These are phyloP conservation scores for Parastagonospora avenae DNA, from an alignment of 2,329 filamentous ascomycete genomes.

Conservation along the genomic window DNA sequence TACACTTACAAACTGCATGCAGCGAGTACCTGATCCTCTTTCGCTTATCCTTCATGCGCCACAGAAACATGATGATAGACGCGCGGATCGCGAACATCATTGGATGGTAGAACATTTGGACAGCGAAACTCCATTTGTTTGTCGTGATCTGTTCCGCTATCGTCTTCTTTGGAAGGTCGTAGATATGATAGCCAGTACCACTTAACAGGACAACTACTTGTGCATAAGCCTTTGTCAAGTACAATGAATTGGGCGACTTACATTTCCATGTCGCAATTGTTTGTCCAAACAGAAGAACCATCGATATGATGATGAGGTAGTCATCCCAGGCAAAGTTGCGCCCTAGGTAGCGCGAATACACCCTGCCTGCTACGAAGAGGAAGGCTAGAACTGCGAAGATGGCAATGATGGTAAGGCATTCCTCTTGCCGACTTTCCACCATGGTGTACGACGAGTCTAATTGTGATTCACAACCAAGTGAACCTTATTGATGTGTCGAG, in stretches of 20 bases:
- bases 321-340: slow-evolving; percentile 43
- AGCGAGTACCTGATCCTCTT: slow-evolving; percentile 35
- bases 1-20: slow-evolving; percentile 32
- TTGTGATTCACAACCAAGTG: background rate
- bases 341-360: slow-evolving; percentile 35
- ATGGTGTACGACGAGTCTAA: slow-evolving; percentile 4
- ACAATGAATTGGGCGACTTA: slow-evolving; percentile 8
- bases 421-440: slow-evolving; percentile 36
- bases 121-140: slow-evolving; percentile 41
- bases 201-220: slow-evolving; percentile 33
- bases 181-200: slow-evolving; percentile 40
- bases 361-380: slow-evolving; percentile 33
- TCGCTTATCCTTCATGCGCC: slow-evolving; percentile 43
- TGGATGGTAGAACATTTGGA: slow-evolving; percentile 48
- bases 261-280: slow-evolving; percentile 32
- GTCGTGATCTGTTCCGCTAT: slow-evolving; percentile 32
- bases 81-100: slow-evolving; percentile 44
- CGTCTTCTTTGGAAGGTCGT: slow-evolving; percentile 37
- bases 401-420: slow-evolving; percentile 30
- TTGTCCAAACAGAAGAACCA: slow-evolving; percentile 29
- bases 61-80: slow-evolving; percentile 47
- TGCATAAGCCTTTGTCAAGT: background rate
- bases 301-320: slow-evolving; percentile 33
- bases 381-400: slow-evolving; percentile 35
- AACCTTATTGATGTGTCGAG: background rate